Evolutionary conservation across 2,329 filamentous ascomycete species (phyloP).

Genomic region (Dothideomycetes sp.): DNA sequence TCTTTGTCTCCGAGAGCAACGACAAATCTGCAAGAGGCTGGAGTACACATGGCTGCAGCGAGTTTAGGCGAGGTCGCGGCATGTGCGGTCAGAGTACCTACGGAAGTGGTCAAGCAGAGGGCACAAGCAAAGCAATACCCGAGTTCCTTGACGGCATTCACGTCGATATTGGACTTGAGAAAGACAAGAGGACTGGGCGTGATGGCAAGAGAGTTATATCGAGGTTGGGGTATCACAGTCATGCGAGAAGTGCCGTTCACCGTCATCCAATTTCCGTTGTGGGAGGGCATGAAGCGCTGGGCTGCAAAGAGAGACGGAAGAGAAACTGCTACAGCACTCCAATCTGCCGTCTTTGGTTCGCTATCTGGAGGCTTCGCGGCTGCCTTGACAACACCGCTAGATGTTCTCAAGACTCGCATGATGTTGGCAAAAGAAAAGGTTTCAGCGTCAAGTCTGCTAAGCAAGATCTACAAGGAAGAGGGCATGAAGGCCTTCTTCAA

Average conservation of each 20-base stretch:
- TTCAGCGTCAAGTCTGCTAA: constrained; percentile 51
- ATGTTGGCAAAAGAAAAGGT: constrained; percentile 73
- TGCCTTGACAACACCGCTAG: constrained; percentile 80
- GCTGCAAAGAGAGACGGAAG: constrained; percentile 39
- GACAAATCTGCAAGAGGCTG: constrained; percentile 22
- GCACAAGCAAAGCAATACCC: constrained; percentile 81
- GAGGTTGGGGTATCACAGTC: constrained; percentile 86
- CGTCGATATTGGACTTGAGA: constrained; percentile 51
- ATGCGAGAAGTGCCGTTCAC: constrained; percentile 96
- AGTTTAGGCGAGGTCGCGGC: constrained; percentile 83
- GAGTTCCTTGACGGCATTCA: constrained; percentile 56
- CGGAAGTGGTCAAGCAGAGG: constrained; percentile 93
- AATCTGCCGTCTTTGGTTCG: constrained; percentile 80
- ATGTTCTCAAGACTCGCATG: constrained; percentile 92
- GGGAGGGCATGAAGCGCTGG: constrained; percentile 83
- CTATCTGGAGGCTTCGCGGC: constrained; percentile 77
- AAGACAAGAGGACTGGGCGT: constrained; percentile 35
- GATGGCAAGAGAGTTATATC: constrained; percentile 77
- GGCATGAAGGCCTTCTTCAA: constrained; percentile 64
- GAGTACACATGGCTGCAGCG: constrained; percentile 71
- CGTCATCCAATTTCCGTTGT: constrained; percentile 91
- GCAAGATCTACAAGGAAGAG: constrained; percentile 53
- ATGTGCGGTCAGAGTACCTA: constrained; percentile 85
- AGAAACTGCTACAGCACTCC: constrained; percentile 53
- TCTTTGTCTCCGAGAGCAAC: neutral